A percentile compares a stretch with the other conserved stretches of the same genome.
Conservation (phyloP, 345 rosid genomes). For the Combretum micranthum region DNA sequence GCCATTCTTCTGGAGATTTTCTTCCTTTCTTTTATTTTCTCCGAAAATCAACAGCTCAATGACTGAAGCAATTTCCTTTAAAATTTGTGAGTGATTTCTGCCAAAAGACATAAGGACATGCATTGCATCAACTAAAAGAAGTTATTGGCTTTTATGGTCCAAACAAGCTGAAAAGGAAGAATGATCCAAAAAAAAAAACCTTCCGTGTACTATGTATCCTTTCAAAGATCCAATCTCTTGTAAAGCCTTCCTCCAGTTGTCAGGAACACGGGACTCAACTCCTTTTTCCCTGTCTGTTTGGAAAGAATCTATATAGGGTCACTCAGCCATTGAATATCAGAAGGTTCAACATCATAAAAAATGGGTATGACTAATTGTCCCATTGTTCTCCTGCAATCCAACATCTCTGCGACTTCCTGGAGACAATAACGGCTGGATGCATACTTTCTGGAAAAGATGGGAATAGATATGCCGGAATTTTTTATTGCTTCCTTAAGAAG, state of each 20-base stretch:
- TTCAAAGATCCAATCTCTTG: not conserved
- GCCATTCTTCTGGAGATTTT: too few species aligned
- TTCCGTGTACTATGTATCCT: not conserved
- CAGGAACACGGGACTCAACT: not conserved
- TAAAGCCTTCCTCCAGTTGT: conserved; percentile 1
- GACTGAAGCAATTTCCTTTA: not conserved
- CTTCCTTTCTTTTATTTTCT: too few species aligned
- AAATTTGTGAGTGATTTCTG: not conserved
- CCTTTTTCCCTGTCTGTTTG: not conserved
- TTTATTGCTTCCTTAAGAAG: not conserved
- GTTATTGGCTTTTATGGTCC: too few species aligned
- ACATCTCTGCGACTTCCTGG: conserved; percentile 8
- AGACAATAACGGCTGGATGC: conserved; percentile 8
- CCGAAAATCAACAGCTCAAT: not conserved
- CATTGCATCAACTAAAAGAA: not conserved
- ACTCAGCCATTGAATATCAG: not conserved
- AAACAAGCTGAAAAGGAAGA: not conserved
- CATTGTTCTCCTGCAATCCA: conserved; percentile 2
- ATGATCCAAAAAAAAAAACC: not conserved
- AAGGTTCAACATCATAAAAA: conserved; percentile 4
- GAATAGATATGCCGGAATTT: conserved; percentile 9
- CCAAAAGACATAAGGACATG: not conserved
- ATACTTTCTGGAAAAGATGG: not conserved
- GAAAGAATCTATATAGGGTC: not conserved
- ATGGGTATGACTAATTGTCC: conserved; percentile 1